Evolutionary conservation across 108 stramenopile genomes (phyloP).

Genomic region (Nitzschia inconspicua): DNA sequence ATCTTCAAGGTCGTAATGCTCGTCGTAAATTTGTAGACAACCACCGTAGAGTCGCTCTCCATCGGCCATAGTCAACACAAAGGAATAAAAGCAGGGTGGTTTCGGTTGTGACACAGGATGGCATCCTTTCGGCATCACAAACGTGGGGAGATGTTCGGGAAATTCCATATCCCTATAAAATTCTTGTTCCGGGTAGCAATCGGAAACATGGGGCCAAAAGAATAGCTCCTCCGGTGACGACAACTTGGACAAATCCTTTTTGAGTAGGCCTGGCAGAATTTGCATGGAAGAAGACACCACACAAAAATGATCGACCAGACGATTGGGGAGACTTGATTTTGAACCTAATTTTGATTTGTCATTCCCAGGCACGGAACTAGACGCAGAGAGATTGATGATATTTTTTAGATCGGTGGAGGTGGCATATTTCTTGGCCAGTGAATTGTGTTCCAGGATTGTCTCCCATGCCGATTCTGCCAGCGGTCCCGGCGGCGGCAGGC

Average conservation of each 20-base stretch:
- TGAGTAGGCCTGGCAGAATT: conserved; percentile 19
- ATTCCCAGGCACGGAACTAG: not conserved
- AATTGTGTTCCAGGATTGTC: conserved; percentile 13
- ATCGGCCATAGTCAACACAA: conserved; percentile 67
- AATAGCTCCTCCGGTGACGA: conserved; percentile 38
- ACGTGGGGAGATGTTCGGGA: conserved; percentile 58
- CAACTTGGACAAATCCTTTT: conserved; percentile 8
- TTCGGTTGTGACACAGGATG: conserved; percentile 29
- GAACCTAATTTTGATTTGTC: not conserved
- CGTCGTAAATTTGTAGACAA: conserved; percentile 66
- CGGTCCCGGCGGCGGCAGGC: conserved; percentile 42
- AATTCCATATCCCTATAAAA: conserved; percentile 53
- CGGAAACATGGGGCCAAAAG: conserved; percentile 50
- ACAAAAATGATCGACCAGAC: conserved; percentile 68
- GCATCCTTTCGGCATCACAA: conserved; percentile 79
- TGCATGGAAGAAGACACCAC: conserved; percentile 36
- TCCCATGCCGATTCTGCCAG: conserved; percentile 33
- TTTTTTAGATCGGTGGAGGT: conserved; percentile 10
- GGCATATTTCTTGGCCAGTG: not conserved
- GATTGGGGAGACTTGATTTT: conserved; percentile 22
- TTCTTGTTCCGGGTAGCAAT: conserved; percentile 65
- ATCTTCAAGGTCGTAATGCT: conserved; percentile 32
- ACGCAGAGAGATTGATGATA: conserved; percentile 8
- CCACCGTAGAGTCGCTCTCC: conserved; percentile 75
- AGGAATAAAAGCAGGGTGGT: conserved; percentile 68